These are phyloP conservation scores for Protomyces inouyei DNA, from an alignment of 1,139 yeast species.

Conservation along the genomic window DNA sequence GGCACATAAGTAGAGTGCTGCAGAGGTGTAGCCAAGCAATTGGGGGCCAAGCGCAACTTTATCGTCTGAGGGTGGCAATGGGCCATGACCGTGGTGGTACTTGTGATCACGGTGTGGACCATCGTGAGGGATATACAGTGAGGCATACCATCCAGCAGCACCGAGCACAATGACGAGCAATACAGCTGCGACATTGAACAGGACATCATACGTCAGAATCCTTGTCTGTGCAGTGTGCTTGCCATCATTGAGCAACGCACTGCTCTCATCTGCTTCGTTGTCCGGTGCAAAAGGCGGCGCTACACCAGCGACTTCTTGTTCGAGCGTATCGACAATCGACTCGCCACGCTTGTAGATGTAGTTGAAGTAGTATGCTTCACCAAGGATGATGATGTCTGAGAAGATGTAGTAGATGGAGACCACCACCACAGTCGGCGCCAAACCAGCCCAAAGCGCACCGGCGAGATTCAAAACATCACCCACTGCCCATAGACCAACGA, in stretches of 20 bases:
- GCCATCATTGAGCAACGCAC: not conserved
- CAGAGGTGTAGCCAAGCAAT: conserved; percentile 66
- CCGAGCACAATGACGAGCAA: conserved; percentile 6
- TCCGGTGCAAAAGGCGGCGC: not conserved
- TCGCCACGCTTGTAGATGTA: not conserved
- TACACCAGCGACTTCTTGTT: not conserved
- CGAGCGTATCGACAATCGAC: not conserved
- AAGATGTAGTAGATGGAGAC: conserved; percentile 86
- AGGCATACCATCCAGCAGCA: conserved; percentile 27
- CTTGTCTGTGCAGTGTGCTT: not conserved
- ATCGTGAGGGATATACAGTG: conserved; percentile 23
- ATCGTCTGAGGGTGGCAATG: conserved; percentile 8
- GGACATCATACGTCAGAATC: not conserved
- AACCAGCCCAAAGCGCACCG: conserved; percentile 68
- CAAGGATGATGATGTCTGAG: conserved; percentile 67
- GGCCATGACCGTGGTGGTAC: not conserved
- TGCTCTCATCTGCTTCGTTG: not conserved
- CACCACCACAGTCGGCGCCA: conserved; percentile 64
- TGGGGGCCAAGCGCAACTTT: conserved; percentile 49
- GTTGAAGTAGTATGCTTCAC: conserved; percentile 53
- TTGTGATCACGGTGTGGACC: not conserved
- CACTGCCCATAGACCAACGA: conserved; percentile 63
- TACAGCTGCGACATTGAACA: conserved; percentile 7
- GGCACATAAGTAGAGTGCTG: conserved; percentile 66
- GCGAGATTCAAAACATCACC: conserved; percentile 67